Base-by-base conservation (phyloP, 352 stramenopile genomes). In the Thraustochytrium sp. region DNA sequence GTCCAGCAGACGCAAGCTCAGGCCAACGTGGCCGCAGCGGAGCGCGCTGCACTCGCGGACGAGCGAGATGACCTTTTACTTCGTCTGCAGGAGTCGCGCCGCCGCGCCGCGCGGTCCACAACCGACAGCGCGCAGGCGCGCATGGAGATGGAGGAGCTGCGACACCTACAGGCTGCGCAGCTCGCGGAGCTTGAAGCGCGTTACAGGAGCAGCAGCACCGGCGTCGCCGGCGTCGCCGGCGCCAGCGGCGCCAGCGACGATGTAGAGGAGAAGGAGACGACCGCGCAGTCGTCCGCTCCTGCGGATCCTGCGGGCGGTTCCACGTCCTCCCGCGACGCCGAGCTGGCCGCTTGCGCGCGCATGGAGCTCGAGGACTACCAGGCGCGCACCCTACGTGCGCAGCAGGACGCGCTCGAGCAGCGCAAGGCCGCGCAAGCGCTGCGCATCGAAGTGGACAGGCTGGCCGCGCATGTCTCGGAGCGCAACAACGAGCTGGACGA, bases 111-210 rank as follows among this genome's bases (percentile, higher is more conserved):
- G 5, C 37, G 37, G 11, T 75, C 62, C 23, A 75, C 23, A 34
- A 54, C 62, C 48, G 62, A 51, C 18, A 54, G 37, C n/a, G 62
- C 62, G 36, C 36, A 51, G 38, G 62, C 34, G 26, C 62, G 62
- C 1, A 75, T 51, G 37, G 62, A 75, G 62, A 75, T 75, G 37
- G 62, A 51, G 16, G 62, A 75, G 40, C 40, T 75, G 18, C 11
- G 40, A 23, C 62, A 54, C n/a, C 18, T 54, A 23, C 62, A 75
- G 18, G 62, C 62, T 26, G 62, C 36, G 23, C 62, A 75, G 44
- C 5, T 75, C 18, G 62, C 62, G 16, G 62, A 75, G 11, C 37
- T 54, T 8, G 37, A 75, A 37, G 29, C 62, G 36, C 48, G n/a
- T 21, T 72, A 72, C 44, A 49, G 16, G 42, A 5, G 42, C 42